phyloP scores from a whole-genome alignment of 2,329 filamentous ascomycete species.

The Rutstroemia sp. region DNA sequence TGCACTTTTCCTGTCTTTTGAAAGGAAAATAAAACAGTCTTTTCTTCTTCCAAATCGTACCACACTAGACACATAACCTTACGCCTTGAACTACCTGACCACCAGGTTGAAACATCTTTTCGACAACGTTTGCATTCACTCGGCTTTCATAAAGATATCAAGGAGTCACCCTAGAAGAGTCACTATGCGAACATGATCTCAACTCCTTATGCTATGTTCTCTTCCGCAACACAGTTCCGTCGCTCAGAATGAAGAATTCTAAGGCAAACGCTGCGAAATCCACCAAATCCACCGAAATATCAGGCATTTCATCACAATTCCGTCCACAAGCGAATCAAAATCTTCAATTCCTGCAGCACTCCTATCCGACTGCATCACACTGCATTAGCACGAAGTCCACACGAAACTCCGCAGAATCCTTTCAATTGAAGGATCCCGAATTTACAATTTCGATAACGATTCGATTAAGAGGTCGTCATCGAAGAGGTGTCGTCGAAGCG shows the following conservation, averaged over 20 bases:
- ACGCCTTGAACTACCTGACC: not conserved
- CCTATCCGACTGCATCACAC: conserved; percentile 9
- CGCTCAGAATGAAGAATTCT: not conserved
- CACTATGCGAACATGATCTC: not conserved
- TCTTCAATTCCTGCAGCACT: conserved; percentile 7
- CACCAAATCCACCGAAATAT: conserved; percentile 1
- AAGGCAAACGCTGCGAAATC: not conserved
- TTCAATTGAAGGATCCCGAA: not conserved
- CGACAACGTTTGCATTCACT: not conserved
- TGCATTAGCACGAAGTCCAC: conserved; percentile 6
- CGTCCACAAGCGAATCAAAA: conserved; percentile 7
- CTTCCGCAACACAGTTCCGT: not conserved
- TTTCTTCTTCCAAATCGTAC: not conserved
- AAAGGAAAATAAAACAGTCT: not conserved
- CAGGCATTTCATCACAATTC: conserved; percentile 9
- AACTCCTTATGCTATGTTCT: not conserved
- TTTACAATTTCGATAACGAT: conserved; percentile 1
- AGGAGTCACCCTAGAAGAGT: not conserved
- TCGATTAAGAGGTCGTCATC: not conserved
- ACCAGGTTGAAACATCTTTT: no score
- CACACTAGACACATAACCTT: not conserved
- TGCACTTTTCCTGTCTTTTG: not conserved
- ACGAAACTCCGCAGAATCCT: conserved; percentile 1
- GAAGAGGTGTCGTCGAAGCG: not conserved
- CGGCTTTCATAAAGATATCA: not conserved